Conservation (phyloP, 441 rosid species). For the Lagerstroemia fauriei region DNA sequence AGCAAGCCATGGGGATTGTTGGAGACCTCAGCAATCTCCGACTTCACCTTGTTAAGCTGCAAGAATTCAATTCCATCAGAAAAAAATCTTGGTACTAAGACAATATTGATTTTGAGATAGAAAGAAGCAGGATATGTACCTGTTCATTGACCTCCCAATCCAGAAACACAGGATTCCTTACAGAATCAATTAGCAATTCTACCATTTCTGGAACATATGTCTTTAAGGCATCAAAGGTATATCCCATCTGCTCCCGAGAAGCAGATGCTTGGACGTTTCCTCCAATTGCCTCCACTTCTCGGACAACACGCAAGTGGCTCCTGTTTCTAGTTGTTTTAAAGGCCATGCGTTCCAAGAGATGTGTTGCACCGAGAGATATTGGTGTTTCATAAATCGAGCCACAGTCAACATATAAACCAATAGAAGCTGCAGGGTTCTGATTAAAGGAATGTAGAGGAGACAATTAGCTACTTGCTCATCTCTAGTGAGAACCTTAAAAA, state of each 20-base stretch:
- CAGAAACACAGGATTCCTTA: conserved; percentile 83
- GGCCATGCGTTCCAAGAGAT: conserved; percentile 87
- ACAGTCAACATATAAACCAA: conserved; percentile 73
- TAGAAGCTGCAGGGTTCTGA: conserved; percentile 76
- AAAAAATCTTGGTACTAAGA: not conserved
- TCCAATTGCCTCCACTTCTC: conserved; percentile 93
- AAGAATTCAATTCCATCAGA: conserved; percentile 5
- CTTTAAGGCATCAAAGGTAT: conserved; percentile 85
- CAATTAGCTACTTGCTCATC: conserved; percentile 12
- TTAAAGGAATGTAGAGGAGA: conserved; percentile 13
- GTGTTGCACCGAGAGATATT: conserved; percentile 69
- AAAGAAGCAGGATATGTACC: conserved; percentile 41
- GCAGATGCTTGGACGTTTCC: conserved; percentile 79
- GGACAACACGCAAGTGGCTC: conserved; percentile 69
- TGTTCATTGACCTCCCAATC: conserved; percentile 93
- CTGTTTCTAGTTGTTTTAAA: conserved; percentile 80
- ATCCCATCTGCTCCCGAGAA: conserved; percentile 84
- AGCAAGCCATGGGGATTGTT: conserved; percentile 79
- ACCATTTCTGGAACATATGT: conserved; percentile 84
- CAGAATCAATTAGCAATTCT: conserved; percentile 78
- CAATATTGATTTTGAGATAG: not conserved
- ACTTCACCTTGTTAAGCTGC: conserved; percentile 69
- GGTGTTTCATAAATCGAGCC: conserved; percentile 90
- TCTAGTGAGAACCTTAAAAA: not conserved
- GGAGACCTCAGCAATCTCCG: conserved; percentile 57